phyloP scores from a whole-genome alignment of 2,329 filamentous ascomycete species.

The Byssochlamys sp. region DNA sequence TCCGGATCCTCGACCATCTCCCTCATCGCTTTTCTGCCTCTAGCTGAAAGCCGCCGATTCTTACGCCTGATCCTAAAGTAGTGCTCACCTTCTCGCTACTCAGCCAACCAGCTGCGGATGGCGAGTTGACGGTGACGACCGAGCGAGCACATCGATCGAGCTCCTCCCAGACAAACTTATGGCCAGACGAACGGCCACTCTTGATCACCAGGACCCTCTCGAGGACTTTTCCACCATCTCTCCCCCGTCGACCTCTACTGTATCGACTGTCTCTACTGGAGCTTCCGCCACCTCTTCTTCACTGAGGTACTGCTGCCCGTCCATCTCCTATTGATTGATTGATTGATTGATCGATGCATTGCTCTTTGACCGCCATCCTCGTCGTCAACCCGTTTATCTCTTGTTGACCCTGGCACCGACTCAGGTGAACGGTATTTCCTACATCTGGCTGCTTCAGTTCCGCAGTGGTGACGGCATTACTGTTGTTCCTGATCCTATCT shows the following conservation, averaged over 20 bases:
- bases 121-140: slow-evolving; percentile 31
- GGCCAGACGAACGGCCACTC: slow-evolving; percentile 38
- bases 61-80: slow-evolving; percentile 1
- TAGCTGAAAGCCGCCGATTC: neutral
- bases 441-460: neutral
- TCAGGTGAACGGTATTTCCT: neutral
- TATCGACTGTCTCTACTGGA: slow-evolving; percentile 15
- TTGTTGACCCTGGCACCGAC: neutral
- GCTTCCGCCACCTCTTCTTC: slow-evolving; percentile 19
- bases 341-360: too few species aligned
- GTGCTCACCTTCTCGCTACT: slow-evolving; percentile 13
- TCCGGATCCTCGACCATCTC: slow-evolving; percentile 1
- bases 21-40: neutral
- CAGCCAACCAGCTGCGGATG: slow-evolving; percentile 28
- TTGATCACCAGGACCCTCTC: slow-evolving; percentile 35
- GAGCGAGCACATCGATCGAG: slow-evolving; percentile 22
- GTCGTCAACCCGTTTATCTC: neutral
- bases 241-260: slow-evolving; percentile 20
- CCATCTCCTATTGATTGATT: slow-evolving; percentile 8
- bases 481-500: slow-evolving; percentile 1
- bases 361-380: slow-evolving; percentile 5
- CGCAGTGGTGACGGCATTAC: neutral
- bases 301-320: slow-evolving; percentile 29
- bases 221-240: slow-evolving; percentile 29
- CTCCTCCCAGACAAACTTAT: slow-evolving; percentile 33